A percentile compares a stretch with the other conserved stretches of the same genome.
These are phyloP conservation scores for Cytospora paraplurivora DNA, from an alignment of 2,329 filamentous ascomycete species.

Conservation along the genomic window DNA sequence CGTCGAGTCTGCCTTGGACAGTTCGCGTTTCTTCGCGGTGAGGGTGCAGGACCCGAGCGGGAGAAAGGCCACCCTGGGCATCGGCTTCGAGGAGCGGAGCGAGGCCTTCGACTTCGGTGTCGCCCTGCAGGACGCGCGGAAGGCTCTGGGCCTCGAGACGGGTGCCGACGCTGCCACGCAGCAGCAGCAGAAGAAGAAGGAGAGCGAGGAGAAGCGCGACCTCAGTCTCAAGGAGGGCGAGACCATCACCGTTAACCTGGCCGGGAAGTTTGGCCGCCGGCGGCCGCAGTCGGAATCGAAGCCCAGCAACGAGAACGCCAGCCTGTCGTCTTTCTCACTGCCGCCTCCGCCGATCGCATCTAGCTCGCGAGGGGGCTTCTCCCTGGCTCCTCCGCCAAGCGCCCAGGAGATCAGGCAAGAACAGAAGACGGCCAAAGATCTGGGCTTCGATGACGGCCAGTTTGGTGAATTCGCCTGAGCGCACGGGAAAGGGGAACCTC, in stretches of 20 bases:
- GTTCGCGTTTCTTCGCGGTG: conserved; percentile 81
- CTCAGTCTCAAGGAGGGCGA: conserved; percentile 88
- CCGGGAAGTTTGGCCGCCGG: conserved; percentile 58
- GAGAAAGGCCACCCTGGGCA: conserved; percentile 76
- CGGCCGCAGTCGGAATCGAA: conserved; percentile 34
- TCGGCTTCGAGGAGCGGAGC: conserved; percentile 84
- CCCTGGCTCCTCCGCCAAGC: conserved; percentile 69
- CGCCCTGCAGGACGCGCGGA: conserved; percentile 75
- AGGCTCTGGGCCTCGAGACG: conserved; percentile 65
- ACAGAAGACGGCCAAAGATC: conserved; percentile 60
- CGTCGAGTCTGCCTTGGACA: conserved; percentile 79
- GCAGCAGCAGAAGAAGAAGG: conserved; percentile 41
- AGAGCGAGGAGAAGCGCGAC: conserved; percentile 64
- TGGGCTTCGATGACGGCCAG: conserved; percentile 85
- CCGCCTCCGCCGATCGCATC: conserved; percentile 65
- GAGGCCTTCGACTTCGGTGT: conserved; percentile 87
- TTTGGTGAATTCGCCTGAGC: conserved; percentile 76
- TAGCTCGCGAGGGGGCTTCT: conserved; percentile 40
- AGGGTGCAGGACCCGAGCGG: conserved; percentile 75
- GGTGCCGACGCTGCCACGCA: conserved; percentile 38
- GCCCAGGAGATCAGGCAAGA: conserved; percentile 63
- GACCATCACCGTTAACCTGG: conserved; percentile 81
- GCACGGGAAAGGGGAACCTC: background rate
- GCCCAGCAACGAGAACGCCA: conserved; percentile 38
- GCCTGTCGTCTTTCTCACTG: conserved; percentile 66